Percentiles rank a stretch among this genome's conserved stretches.
Evolutionary conservation across 306 rosid species (phyloP).

Genomic region (Lupinus albus): DNA sequence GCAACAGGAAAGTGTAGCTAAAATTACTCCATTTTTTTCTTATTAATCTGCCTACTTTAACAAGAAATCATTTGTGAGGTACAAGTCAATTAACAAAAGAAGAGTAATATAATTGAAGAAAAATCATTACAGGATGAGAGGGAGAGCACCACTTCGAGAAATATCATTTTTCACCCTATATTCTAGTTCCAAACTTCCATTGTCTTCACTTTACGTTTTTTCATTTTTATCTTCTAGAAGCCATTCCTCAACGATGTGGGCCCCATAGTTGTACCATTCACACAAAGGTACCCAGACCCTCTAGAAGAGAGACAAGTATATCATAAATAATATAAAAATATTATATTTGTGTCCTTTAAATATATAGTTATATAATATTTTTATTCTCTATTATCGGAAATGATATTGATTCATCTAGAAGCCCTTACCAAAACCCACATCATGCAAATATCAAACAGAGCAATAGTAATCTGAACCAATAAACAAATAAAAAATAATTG

Average conservation of each 20-base stretch:
- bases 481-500: too few relatives aligned
- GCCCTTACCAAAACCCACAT: conserved; percentile 7
- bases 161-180: conserved; percentile 22
- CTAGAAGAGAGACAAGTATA: too few relatives aligned
- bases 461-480: too few relatives aligned
- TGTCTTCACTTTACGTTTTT: conserved; percentile 16
- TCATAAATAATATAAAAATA: too few relatives aligned
- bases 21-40: too few relatives aligned
- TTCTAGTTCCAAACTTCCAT: neutral
- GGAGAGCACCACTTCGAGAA: conserved; percentile 13
- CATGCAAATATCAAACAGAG: too few relatives aligned
- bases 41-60: neutral
- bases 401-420: conserved; percentile 43
- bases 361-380: too few relatives aligned
- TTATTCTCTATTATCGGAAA: too few relatives aligned
- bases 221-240: too few relatives aligned
- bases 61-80: neutral
- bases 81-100: conserved; percentile 18
- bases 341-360: too few relatives aligned
- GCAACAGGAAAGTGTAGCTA: too few relatives aligned
- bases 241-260: neutral
- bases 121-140: conserved; percentile 10
- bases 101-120: neutral
- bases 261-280: neutral
- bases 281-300: too few relatives aligned